Conservation (phyloP, 108 stramenopile genomes). For the Parmales sp. region DNA sequence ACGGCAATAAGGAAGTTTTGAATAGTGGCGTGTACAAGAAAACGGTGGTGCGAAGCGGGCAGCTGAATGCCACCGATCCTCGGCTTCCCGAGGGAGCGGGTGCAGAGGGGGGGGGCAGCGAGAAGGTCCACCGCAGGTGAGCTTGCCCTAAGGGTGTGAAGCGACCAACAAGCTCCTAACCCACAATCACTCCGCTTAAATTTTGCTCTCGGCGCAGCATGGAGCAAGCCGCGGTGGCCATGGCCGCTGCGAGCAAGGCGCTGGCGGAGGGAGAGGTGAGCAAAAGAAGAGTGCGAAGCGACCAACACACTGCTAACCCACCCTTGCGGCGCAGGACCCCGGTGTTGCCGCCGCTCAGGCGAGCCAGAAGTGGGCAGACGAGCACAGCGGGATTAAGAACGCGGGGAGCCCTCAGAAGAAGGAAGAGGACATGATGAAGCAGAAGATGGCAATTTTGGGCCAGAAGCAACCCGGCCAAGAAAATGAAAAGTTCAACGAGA, state of each 20-base stretch:
- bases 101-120: background rate
- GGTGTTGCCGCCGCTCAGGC: too few species aligned
- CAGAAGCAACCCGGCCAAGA: background rate
- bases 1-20: background rate
- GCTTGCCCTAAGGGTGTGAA: too few species aligned
- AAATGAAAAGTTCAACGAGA: background rate
- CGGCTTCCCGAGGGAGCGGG: background rate
- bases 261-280: background rate
- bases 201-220: too few species aligned
- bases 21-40: slow-evolving; percentile 3
- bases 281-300: background rate
- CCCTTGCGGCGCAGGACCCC: too few species aligned
- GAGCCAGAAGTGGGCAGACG: too few species aligned
- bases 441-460: background rate
- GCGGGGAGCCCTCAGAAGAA: too few species aligned
- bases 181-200: too few species aligned
- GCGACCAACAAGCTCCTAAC: too few species aligned
- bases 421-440: background rate
- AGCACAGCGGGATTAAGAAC: too few species aligned
- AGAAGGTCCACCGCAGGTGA: background rate
- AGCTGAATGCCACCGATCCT: background rate
- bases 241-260: background rate
- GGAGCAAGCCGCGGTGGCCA: slow-evolving; percentile 1
- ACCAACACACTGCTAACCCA: too few species aligned
- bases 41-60: background rate